Evolutionary conservation across 2,329 filamentous ascomycete species (phyloP).

Genomic region (Aureobasidium sp.): DNA sequence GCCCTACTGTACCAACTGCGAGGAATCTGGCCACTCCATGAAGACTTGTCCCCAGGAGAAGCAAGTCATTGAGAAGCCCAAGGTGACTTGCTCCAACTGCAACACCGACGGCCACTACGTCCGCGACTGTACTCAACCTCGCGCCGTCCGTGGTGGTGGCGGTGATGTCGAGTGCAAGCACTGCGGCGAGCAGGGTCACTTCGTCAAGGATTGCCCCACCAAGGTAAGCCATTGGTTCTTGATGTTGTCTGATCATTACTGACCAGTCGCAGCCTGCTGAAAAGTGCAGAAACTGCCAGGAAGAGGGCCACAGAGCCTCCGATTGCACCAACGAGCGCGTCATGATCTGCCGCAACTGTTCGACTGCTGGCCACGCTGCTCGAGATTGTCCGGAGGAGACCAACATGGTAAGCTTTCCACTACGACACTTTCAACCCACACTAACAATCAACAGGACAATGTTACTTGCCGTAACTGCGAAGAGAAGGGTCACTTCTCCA

Average conservation of each 20-base stretch:
- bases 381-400: slow-evolving; percentile 54
- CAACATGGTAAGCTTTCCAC: slow-evolving; percentile 14
- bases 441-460: slow-evolving; percentile 14
- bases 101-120: slow-evolving; percentile 32
- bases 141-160: slow-evolving; percentile 20
- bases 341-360: slow-evolving; percentile 25
- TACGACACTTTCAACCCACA: no score
- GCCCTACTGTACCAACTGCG: slow-evolving; percentile 44
- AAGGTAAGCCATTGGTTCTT: neutral
- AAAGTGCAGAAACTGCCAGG: slow-evolving; percentile 27
- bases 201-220: slow-evolving; percentile 26
- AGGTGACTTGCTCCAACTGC: slow-evolving; percentile 45
- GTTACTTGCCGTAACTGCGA: slow-evolving; percentile 27
- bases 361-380: slow-evolving; percentile 36
- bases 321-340: slow-evolving; percentile 28
- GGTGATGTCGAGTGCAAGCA: slow-evolving; percentile 25
- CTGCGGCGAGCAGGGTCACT: slow-evolving; percentile 26
- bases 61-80: slow-evolving; percentile 25
- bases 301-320: slow-evolving; percentile 24
- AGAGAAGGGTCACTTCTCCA: slow-evolving; percentile 48
- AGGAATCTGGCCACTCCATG: slow-evolving; percentile 40
- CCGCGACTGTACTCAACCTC: slow-evolving; percentile 35
- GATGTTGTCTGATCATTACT: neutral
- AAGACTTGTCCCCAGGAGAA: slow-evolving; percentile 42
- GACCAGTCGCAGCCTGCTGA: slow-evolving; percentile 16